Evolutionary conservation across 1,284 basidiomycete species (phyloP), one percentile per base, ranked within the genome.

Genomic region (Trametes hirsuta): DNA sequence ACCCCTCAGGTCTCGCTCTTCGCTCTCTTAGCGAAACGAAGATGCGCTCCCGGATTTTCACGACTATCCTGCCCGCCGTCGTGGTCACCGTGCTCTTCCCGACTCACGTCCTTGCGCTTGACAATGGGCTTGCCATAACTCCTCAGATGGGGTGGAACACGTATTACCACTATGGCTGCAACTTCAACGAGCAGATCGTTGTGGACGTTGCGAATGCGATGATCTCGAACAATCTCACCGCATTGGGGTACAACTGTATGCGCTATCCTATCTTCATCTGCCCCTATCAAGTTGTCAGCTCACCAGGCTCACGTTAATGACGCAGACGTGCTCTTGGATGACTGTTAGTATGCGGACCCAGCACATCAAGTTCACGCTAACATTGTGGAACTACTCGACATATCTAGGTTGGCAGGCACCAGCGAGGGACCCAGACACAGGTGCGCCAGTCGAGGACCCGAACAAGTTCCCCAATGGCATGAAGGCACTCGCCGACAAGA

Each of bases 401-500:
- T 25, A 10, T 14, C 5, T 45, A 72, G 71, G 71, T 51, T 72
- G 71, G 69, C 71, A 72, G 15, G 71, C 69, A 8, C 40, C 58
- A 42, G 46, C 67, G 12, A 53, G 71, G 14, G 67, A 71, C 58
- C 58, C 62, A 9, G 25, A 59, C 9, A 71, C 69, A 12, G 63
- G 66, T 39, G 69, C 66, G 12, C 68, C 70, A 6, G 61, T 66
- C 2, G 59, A 63, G 2, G 74, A 81, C 60, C 68, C 76, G 1
- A 59, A 59, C 12, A 73, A 72, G 22, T 82, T 81, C 55, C 79
- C 80, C 0, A 71, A 71, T 18, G 80, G 80, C 1, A 73, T 82
- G 55, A 75, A 77, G 53, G 61, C 62, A 15, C 64, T 81, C 10
- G 64, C 74, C 11, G 72, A 74, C 47, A 64, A 77, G 35, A 70